A percentile compares a stretch with the other conserved stretches of the same genome.
Evolutionary conservation across 768 basidiomycete genomes (phyloP).

Genomic region (Hysterangium stoloniferum): DNA sequence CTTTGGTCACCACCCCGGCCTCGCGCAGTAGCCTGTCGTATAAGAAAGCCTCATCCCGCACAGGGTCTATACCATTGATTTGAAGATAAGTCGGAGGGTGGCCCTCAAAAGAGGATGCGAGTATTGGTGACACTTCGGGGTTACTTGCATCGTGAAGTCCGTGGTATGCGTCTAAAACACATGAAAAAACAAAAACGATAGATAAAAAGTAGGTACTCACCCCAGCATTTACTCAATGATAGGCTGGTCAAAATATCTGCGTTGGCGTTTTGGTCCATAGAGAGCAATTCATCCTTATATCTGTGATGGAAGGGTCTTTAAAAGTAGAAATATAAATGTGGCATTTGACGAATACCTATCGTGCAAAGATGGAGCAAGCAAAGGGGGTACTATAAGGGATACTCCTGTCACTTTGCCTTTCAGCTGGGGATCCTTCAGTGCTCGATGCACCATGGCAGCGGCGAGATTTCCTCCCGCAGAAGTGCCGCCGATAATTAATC

Average conservation of each 20-base stretch:
- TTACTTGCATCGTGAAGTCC: neutral
- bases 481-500: conserved; percentile 20
- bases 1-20: conserved; percentile 17
- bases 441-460: conserved; percentile 17
- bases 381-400: conserved; percentile 16
- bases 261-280: conserved; percentile 18
- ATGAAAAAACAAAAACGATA: neutral
- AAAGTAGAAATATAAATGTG: neutral
- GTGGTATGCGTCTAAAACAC: neutral
- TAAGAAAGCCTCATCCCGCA: conserved; percentile 23
- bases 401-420: conserved; percentile 18
- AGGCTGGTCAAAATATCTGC: conserved; percentile 11
- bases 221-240: neutral
- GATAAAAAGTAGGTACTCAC: neutral
- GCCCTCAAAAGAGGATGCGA: conserved; percentile 16
- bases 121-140: conserved; percentile 16
- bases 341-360: conserved; percentile 15
- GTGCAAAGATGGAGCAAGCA: conserved; percentile 17
- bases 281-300: conserved; percentile 17
- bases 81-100: conserved; percentile 21
- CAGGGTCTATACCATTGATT: conserved; percentile 18
- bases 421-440: conserved; percentile 20
- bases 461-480: conserved; percentile 20
- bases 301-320: conserved; percentile 6
- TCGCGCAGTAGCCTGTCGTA: conserved; percentile 21